Evolutionary conservation across 2,329 filamentous ascomycete genomes (phyloP), one percentile per base, ranked within the genome.

Genomic region (Epichloe sp.): DNA sequence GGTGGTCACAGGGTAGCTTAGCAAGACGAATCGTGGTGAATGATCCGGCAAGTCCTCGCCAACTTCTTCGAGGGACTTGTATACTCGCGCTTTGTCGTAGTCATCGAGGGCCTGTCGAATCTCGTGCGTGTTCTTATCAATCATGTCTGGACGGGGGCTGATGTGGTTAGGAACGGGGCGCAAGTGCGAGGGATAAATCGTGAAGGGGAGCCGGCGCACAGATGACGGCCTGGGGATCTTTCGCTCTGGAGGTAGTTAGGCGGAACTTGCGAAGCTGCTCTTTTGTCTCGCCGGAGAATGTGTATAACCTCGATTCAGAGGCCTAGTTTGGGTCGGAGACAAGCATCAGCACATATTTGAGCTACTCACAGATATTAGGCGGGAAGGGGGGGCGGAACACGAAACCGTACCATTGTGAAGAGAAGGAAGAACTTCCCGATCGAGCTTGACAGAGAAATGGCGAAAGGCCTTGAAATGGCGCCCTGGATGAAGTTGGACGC

Each of bases 251-350:
- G 2, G 93, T 97, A 26, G 85, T 82, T 31, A 98, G 78, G 48
- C 93, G 86, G 73, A 98, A 98, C 71, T 96, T 97, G 68, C 88
- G 86, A 58, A 98, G 80, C 63, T 90, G 84, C 58, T 89, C 83
- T 70, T 85, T 93, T 44, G 88, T 95, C 71, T 93, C 88, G 57
- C 82, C 79, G 35, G 89, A 94, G 79, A 97, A 95, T 53, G 86
- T 88, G 73, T 95, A 97, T 56, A 97, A 78, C 60, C 89, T 79
- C 55, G 88, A 83, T 75, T 96, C 90, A 64, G 90, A 94, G 61
- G 66, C 66, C 68, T 69, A 15, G 38, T 12, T 31, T 11, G 35
- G 48, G 31, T 43, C 26, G 35, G 43, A 36, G 10, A 19, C 45
- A n/a, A 50, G 48, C 37, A 41, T 19, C 26, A 35, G 17, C 38